Evolutionary conservation across 2,329 filamentous ascomycete genomes (phyloP).

Genomic region (Exophiala oligosperma): DNA sequence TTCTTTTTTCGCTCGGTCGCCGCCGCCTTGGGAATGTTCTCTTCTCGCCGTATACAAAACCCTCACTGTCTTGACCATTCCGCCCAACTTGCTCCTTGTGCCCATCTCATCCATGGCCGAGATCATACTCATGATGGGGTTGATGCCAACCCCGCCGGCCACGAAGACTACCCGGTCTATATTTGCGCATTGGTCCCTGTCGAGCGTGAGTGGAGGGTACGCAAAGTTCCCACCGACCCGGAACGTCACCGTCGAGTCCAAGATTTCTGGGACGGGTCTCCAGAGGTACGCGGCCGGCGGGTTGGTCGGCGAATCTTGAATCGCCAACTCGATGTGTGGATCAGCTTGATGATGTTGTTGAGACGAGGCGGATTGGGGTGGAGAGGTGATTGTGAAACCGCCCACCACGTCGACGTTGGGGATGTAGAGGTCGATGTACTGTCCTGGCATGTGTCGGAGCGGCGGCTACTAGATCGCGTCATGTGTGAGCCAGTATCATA

Average conservation of each 20-base stretch:
- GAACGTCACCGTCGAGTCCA: constrained; percentile 60
- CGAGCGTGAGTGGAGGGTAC: constrained; percentile 63
- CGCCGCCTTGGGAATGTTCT: constrained; percentile 25
- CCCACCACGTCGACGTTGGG: constrained; percentile 70
- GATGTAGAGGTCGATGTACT: constrained; percentile 84
- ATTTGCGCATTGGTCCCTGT: constrained; percentile 37
- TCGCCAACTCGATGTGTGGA: constrained; percentile 72
- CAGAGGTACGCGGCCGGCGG: constrained; percentile 77
- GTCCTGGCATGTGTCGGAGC: constrained; percentile 72
- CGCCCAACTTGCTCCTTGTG: constrained; percentile 12
- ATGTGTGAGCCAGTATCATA: constrained; percentile 10
- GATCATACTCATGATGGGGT: constrained; percentile 42
- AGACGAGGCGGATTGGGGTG: constrained; percentile 50
- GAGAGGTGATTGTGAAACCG: constrained; percentile 84
- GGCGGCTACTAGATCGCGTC: constrained; percentile 29
- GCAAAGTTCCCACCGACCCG: constrained; percentile 79
- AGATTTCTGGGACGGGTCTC: constrained; percentile 56
- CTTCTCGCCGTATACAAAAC: constrained; percentile 27
- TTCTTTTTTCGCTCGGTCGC: neutral
- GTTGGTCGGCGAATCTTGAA: constrained; percentile 70
- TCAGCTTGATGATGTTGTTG: constrained; percentile 24
- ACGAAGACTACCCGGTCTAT: constrained; percentile 69
- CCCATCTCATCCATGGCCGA: constrained; percentile 25
- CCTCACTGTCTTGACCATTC: constrained; percentile 16
- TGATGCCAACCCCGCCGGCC: constrained; percentile 80